A percentile compares a stretch with the other conserved stretches of the same genome.
Conservation (phyloP, 257 asterid genomes). For the Catharanthus roseus region DNA sequence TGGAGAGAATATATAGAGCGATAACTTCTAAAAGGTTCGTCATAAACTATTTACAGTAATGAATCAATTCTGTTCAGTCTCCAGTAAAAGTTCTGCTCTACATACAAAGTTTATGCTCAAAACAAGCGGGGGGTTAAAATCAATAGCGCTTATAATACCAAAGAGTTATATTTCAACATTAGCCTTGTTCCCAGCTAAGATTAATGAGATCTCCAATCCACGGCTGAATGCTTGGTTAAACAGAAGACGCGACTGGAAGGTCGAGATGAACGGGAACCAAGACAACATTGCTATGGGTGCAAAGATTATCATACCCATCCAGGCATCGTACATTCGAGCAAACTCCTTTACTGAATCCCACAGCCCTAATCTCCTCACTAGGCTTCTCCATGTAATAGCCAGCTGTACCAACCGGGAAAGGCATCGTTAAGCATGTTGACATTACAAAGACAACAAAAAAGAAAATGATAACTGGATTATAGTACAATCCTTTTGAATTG, state of each 20-base stretch:
- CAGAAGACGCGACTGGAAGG: conserved; percentile 96
- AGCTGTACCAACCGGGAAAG: conserved; percentile 39
- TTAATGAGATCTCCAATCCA: conserved; percentile 93
- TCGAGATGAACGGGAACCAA: conserved; percentile 96
- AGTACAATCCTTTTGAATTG: too few species aligned
- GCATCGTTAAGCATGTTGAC: neutral
- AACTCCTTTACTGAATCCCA: conserved; percentile 98
- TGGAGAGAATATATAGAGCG: too few species aligned
- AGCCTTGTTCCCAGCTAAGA: conserved; percentile 99
- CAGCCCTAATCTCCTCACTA: conserved; percentile 77
- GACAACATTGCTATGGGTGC: conserved; percentile 86
- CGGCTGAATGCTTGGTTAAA: conserved; percentile 99
- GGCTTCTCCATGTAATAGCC: conserved; percentile 77
- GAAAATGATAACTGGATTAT: neutral
- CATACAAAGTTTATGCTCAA: too few species aligned
- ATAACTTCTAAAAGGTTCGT: too few species aligned
- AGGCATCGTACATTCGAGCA: conserved; percentile 96
- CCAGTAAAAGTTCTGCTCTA: too few species aligned
- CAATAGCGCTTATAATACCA: neutral
- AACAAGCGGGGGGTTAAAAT: neutral
- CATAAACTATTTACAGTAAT: too few species aligned
- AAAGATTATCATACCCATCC: conserved; percentile 88
- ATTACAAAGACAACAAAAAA: neutral
- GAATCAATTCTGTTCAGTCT: too few species aligned
- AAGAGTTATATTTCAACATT: conserved; percentile 41